Evolutionary conservation across 2,329 filamentous ascomycete genomes (phyloP).

Genomic region (Fusarium hostae): DNA sequence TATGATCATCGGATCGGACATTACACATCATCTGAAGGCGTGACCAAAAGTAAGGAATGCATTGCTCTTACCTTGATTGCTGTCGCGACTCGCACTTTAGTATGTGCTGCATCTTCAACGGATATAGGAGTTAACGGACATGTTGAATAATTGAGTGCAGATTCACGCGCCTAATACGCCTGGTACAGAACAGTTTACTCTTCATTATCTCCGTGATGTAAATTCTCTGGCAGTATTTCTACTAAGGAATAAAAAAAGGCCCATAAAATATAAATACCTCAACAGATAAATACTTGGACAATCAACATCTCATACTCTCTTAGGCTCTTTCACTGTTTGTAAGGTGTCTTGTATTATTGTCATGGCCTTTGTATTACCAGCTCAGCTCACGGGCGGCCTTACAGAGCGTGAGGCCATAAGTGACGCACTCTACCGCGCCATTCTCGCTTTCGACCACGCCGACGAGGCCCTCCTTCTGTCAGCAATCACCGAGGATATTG

Average conservation of each 20-base stretch:
- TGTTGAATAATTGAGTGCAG: not conserved
- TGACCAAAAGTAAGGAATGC: no score
- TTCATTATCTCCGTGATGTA: rapidly evolving
- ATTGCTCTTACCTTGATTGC: not conserved
- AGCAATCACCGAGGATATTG: not conserved
- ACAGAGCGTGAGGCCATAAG: not conserved
- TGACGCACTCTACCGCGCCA: not conserved
- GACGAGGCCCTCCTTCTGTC: not conserved
- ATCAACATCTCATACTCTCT: not conserved
- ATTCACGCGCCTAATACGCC: not conserved
- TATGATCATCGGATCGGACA: not conserved
- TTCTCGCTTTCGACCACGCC: not conserved
- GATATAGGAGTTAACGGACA: not conserved
- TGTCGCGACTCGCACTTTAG: not conserved
- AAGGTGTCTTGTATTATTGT: not conserved
- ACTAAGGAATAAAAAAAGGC: not conserved
- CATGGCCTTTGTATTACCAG: not conserved
- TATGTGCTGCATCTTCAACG: not conserved
- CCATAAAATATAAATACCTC: not conserved
- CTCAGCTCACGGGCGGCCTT: not conserved
- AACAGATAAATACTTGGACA: rapidly evolving
- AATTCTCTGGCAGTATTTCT: no score
- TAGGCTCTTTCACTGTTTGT: not conserved
- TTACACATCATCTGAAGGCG: not conserved
- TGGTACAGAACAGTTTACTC: not conserved